These are phyloP conservation scores for Ophiosphaerella herpotricha DNA, from an alignment of 2,329 filamentous ascomycete species.

Conservation along the genomic window DNA sequence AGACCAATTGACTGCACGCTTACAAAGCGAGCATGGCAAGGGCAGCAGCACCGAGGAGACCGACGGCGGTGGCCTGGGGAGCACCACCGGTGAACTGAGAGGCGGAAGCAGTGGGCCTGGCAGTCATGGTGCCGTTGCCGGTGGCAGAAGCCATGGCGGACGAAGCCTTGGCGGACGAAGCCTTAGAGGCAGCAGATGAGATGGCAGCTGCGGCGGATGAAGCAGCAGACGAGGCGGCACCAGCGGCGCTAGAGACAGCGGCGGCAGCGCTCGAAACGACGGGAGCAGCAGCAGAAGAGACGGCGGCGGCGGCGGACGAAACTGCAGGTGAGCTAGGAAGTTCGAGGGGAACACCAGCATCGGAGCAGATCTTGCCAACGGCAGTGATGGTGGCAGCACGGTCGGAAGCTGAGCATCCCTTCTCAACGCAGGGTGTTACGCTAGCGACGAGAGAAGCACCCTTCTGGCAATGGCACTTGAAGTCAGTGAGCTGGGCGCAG, in stretches of 20 bases:
- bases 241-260: constrained; percentile 10
- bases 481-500: constrained; percentile 54
- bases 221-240: constrained; percentile 13
- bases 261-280: constrained; percentile 2
- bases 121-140: constrained; percentile 1
- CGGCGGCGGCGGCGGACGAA: constrained; percentile 8
- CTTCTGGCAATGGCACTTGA: constrained; percentile 52
- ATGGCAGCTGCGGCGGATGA: constrained; percentile 12
- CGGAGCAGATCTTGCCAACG: constrained; percentile 39
- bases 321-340: constrained; percentile 25
- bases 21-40: constrained; percentile 45
- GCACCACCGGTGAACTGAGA: constrained; percentile 43
- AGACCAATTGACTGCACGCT: constrained; percentile 6
- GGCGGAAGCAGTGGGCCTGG: constrained; percentile 14
- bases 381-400: constrained; percentile 38
- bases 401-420: constrained; percentile 47
- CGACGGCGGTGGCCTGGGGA: constrained; percentile 38
- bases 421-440: constrained; percentile 55
- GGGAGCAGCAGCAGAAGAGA: constrained; percentile 2
- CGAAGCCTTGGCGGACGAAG: constrained; percentile 12
- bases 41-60: constrained; percentile 41
- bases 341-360: constrained; percentile 36
- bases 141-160: constrained; percentile 12
- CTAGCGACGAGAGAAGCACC: constrained; percentile 45
- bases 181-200: constrained; percentile 14